Percentiles rank a stretch among this genome's conserved stretches.
These are phyloP conservation scores for Fusarium annulatum DNA, from an alignment of 2,329 filamentous ascomycete genomes.

Conservation along the genomic window DNA sequence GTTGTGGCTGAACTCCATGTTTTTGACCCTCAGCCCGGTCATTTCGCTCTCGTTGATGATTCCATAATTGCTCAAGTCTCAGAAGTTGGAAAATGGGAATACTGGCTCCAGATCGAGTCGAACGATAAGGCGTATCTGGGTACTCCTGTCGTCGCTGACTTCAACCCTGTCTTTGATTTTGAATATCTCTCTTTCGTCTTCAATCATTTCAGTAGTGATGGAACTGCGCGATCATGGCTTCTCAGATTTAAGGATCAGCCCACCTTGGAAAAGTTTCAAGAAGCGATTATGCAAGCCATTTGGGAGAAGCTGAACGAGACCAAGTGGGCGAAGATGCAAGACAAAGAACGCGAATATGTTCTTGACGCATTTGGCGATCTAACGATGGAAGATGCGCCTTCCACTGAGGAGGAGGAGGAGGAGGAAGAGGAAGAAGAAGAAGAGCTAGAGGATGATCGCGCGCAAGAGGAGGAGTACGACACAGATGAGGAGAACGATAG, in stretches of 20 bases:
- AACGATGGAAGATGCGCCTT: slow-evolving; percentile 81
- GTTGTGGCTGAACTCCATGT: slow-evolving; percentile 89
- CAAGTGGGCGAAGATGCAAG: slow-evolving; percentile 94
- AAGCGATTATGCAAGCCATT: slow-evolving; percentile 92
- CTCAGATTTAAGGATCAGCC: slow-evolving; percentile 88
- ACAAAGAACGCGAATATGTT: slow-evolving; percentile 93
- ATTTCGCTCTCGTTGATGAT: slow-evolving; percentile 84
- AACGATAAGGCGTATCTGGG: slow-evolving; percentile 86
- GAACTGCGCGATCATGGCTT: slow-evolving; percentile 94
- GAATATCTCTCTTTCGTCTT: slow-evolving; percentile 99
- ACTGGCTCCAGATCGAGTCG: slow-evolving; percentile 90
- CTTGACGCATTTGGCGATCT: slow-evolving; percentile 95
- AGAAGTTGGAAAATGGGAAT: slow-evolving; percentile 91
- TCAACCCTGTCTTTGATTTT: slow-evolving; percentile 99
- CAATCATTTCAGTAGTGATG: slow-evolving; percentile 92
- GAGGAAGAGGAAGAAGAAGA: slow-evolving; percentile 66
- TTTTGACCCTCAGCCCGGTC: slow-evolving; percentile 88
- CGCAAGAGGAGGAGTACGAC: slow-evolving; percentile 76
- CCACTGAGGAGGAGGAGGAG: slow-evolving; percentile 58
- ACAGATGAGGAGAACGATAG: slow-evolving; percentile 78
- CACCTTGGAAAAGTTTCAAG: slow-evolving; percentile 86
- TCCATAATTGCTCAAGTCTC: slow-evolving; percentile 82
- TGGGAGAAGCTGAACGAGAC: slow-evolving; percentile 96
- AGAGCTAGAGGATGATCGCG: slow-evolving; percentile 70
- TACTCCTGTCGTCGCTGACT: slow-evolving; percentile 85